Evolutionary conservation across 441 rosid genomes (phyloP), one percentile per base, ranked within the genome.

Genomic region (Eugenia klotzschiana): DNA sequence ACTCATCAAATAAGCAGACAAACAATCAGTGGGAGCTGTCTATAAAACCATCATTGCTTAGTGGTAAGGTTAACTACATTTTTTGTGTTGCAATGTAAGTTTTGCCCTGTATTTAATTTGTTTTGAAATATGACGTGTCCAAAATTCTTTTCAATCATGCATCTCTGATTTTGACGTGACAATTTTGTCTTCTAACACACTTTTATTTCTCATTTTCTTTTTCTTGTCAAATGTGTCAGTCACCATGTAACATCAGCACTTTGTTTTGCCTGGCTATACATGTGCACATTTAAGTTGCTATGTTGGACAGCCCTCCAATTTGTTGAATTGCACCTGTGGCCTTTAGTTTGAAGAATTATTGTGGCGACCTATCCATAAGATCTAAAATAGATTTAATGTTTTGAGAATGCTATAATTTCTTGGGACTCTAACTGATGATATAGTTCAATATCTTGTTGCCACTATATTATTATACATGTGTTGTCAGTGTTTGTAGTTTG

Each of bases 11-110:
- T 85, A 90, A 55, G 80, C 90, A 89, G 85, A 95, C 88, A 88
- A 88, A 87, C 83, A 83, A 87, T 84, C 90, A 86, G 27, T 95
- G 99, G 98, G 98, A 97, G 90, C 91, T 97, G 80, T 94, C 98
- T 84, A 86, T 91, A 82, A 97, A 93, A 91, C 94, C 98, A 64
- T 72, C 91, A 84, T 81, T 84, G 52, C 91, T 97, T 82, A 73
- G 89, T 87, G 98, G 99, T 97, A 90, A 85, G 80, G 82, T 73
- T 64, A 53, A 49, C 18, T 41, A n/a, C 7, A 49, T 43, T 57
- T 56, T 12, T 26, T 14, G 51, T 51, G 33, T 33, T 49, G 54
- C 40, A 25, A 26, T 49, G 15, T 25, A 49, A 43, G 43, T 60
- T 60, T 69, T 18, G 46, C 77, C 46, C 77, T 69, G 77, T 69